Percentiles rank a stretch among this genome's conserved stretches.
Evolutionary conservation across 176 grass and related monocot species (phyloP).

Genomic region (Panicum miliaceum): DNA sequence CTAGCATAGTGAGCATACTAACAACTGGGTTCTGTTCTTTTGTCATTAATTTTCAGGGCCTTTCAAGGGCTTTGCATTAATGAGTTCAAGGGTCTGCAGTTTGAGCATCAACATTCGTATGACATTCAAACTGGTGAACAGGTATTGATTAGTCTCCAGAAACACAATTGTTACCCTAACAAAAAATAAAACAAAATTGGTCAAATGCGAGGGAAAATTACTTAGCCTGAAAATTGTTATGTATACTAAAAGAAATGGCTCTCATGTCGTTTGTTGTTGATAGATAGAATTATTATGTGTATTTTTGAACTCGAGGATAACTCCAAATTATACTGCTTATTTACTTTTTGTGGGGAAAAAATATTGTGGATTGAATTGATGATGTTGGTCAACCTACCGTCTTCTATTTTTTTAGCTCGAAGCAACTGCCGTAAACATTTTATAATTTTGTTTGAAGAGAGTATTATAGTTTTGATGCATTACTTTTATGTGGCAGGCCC

Average conservation of each 20-base stretch:
- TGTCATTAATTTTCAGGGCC: constrained; percentile 54
- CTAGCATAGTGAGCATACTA: background rate
- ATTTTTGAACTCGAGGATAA: background rate
- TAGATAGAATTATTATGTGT: constrained; percentile 3
- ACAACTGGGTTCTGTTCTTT: constrained; percentile 15
- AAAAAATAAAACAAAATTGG: background rate
- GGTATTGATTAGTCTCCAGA: constrained; percentile 49
- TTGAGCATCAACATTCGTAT: constrained; percentile 81
- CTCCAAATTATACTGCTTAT: background rate
- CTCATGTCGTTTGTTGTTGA: background rate
- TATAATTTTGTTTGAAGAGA: background rate
- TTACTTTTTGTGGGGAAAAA: background rate
- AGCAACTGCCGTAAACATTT: background rate
- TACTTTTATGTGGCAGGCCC: constrained; percentile 54
- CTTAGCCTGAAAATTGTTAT: background rate
- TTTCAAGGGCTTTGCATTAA: constrained; percentile 97
- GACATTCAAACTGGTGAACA: constrained; percentile 95
- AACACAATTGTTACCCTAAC: background rate
- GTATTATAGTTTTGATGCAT: background rate
- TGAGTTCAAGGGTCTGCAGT: constrained; percentile 87
- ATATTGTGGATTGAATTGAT: background rate
- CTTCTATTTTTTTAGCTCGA: background rate
- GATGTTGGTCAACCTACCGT: background rate
- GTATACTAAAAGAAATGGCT: background rate
- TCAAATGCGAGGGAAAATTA: background rate